Conservation (phyloP, 2,329 filamentous ascomycete species). For the Beauveria sp. region DNA sequence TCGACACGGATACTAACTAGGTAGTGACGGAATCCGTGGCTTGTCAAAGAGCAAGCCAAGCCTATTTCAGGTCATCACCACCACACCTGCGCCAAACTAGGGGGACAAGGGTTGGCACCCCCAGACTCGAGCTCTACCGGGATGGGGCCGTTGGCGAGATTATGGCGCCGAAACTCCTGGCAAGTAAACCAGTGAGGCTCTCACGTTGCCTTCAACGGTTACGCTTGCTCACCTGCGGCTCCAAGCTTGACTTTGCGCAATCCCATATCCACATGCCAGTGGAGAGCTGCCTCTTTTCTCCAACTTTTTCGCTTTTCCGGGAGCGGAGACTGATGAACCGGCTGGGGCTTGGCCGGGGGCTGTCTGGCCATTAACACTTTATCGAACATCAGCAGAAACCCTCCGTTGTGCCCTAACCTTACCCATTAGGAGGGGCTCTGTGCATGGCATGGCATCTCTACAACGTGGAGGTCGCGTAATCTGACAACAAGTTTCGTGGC, state of each 20-base stretch:
- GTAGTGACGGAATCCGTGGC: neutral
- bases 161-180: constrained; percentile 8
- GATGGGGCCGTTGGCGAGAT: constrained; percentile 9
- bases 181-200: neutral
- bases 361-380: neutral
- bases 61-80: neutral
- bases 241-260: neutral
- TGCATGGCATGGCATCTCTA: neutral
- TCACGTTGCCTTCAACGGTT: neutral
- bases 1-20: neutral
- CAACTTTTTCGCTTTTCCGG: neutral
- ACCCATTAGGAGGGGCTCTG: neutral
- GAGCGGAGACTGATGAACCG: neutral
- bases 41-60: neutral
- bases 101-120: neutral
- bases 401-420: neutral
- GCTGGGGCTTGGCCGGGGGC: neutral
- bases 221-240: too few relatives aligned
- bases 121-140: neutral
- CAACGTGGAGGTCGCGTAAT: neutral
- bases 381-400: constrained; percentile 7
- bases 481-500: too few relatives aligned
- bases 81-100: neutral
- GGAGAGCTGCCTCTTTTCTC: neutral
- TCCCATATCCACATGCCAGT: constrained; percentile 1